Conservation (phyloP, 495 filamentous ascomycete species). For the Ramalina intermedia region DNA sequence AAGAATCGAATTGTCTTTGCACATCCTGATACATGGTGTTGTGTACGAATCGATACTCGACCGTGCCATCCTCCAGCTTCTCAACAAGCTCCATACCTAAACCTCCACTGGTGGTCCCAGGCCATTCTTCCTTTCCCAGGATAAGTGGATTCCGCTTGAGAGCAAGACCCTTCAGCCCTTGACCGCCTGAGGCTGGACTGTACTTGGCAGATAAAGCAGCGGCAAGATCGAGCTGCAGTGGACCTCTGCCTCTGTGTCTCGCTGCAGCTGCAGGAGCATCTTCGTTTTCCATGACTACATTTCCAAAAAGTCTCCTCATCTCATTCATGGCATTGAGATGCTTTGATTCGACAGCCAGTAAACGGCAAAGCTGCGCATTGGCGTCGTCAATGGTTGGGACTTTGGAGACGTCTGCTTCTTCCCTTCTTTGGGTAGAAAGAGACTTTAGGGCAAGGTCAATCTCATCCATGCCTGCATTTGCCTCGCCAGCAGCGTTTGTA, state of each 20-base stretch:
- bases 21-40: slow-evolving; percentile 59
- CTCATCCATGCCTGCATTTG: slow-evolving; percentile 47
- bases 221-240: slow-evolving; percentile 50
- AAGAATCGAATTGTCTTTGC: slow-evolving; percentile 60
- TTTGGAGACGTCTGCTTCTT: not conserved
- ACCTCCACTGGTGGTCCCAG: slow-evolving; percentile 61
- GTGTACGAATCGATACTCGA: slow-evolving; percentile 64
- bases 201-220: slow-evolving; percentile 51
- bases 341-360: slow-evolving; percentile 62
- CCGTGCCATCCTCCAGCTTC: slow-evolving; percentile 32
- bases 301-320: slow-evolving; percentile 86
- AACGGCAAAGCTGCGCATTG: slow-evolving; percentile 19
- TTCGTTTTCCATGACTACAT: slow-evolving; percentile 51
- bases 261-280: slow-evolving; percentile 27
- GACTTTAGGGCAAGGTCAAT: slow-evolving; percentile 68
- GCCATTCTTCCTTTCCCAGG: slow-evolving; percentile 86
- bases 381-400: slow-evolving; percentile 5
- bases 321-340: slow-evolving; percentile 80
- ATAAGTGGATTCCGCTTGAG: slow-evolving; percentile 70
- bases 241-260: slow-evolving; percentile 37
- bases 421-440: slow-evolving; percentile 30
- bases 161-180: slow-evolving; percentile 52
- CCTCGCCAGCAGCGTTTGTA: slow-evolving; percentile 13
- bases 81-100: slow-evolving; percentile 68
- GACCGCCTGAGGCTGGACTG: slow-evolving; percentile 38